phyloP scores from a whole-genome alignment of 2,329 filamentous ascomycete genomes.

The Calonectria hongkongensis region DNA sequence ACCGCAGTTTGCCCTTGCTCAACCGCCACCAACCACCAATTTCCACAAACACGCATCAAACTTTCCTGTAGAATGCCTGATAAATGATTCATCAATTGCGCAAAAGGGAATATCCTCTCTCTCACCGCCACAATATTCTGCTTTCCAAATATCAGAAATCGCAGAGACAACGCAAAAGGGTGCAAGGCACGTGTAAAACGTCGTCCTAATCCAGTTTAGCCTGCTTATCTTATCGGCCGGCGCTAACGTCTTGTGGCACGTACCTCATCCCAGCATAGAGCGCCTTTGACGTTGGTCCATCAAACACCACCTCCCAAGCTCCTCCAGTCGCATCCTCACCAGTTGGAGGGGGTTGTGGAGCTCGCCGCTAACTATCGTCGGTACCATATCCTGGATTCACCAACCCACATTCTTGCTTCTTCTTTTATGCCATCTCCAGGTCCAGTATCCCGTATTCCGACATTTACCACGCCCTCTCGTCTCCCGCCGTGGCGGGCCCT shows the following conservation, averaged over 20 bases:
- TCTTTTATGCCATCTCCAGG: slow-evolving; percentile 25
- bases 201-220: slow-evolving; percentile 31
- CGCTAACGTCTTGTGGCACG: slow-evolving; percentile 37
- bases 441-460: slow-evolving; percentile 10
- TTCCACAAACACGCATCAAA: not conserved
- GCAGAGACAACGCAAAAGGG: not conserved
- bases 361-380: not conserved
- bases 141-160: not conserved
- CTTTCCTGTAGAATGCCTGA: not conserved
- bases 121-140: not conserved
- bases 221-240: slow-evolving; percentile 39
- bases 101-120: too few relatives aligned
- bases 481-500: slow-evolving; percentile 34
- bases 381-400: not conserved
- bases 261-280: slow-evolving; percentile 35
- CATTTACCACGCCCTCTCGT: slow-evolving; percentile 30
- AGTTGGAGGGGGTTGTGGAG: slow-evolving; percentile 19
- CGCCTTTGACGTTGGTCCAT: slow-evolving; percentile 31
- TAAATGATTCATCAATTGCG: not conserved
- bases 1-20: slow-evolving; percentile 9
- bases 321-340: slow-evolving; percentile 31
- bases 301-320: slow-evolving; percentile 40
- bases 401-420: slow-evolving; percentile 14
- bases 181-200: slow-evolving; percentile 36
- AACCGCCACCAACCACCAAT: slow-evolving; percentile 6